A percentile compares a stretch with the other conserved stretches of the same genome.
Conservation (phyloP, 2,329 filamentous ascomycete genomes). For the Phialophora chinensis region DNA sequence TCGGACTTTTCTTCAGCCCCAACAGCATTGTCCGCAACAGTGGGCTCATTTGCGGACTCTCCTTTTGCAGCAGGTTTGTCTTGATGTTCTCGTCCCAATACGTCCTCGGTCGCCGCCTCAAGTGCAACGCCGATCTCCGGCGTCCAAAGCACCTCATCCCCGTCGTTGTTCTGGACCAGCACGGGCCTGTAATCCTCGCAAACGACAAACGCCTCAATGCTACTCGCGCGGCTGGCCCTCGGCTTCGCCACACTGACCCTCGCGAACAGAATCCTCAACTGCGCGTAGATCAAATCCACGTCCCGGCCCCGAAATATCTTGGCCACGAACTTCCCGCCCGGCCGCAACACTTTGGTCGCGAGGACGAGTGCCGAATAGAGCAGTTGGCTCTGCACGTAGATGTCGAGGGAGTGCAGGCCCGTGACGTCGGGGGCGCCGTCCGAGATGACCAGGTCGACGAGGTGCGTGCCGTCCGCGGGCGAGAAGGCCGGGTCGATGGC, state of each 20-base stretch:
- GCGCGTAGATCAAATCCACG: conserved; percentile 93
- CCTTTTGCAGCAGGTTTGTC: not conserved
- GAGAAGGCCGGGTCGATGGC: conserved; percentile 75
- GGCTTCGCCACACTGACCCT: conserved; percentile 91
- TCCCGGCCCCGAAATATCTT: conserved; percentile 97
- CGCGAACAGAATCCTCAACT: conserved; percentile 89
- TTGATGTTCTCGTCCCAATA: not conserved
- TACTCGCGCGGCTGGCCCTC: conserved; percentile 90
- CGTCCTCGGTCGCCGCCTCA: not conserved
- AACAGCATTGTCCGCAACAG: not conserved
- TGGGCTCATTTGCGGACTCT: not conserved
- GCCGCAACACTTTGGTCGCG: conserved; percentile 87
- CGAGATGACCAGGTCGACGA: conserved; percentile 90
- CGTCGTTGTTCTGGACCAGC: conserved; percentile 21
- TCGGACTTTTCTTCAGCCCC: not conserved
- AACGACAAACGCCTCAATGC: conserved; percentile 95
- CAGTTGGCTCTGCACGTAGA: conserved; percentile 95
- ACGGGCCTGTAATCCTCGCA: conserved; percentile 86
- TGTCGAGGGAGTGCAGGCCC: conserved; percentile 94
- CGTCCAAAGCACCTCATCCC: conserved; percentile 29
- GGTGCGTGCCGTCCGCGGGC: conserved; percentile 59
- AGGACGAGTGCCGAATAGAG: conserved; percentile 94
- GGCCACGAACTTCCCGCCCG: conserved; percentile 94
- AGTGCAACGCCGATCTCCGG: conserved; percentile 45
- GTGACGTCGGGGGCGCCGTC: conserved; percentile 97